These are phyloP conservation scores for Lactifluus volemus DNA, from an alignment of 768 basidiomycete genomes.

Conservation along the genomic window DNA sequence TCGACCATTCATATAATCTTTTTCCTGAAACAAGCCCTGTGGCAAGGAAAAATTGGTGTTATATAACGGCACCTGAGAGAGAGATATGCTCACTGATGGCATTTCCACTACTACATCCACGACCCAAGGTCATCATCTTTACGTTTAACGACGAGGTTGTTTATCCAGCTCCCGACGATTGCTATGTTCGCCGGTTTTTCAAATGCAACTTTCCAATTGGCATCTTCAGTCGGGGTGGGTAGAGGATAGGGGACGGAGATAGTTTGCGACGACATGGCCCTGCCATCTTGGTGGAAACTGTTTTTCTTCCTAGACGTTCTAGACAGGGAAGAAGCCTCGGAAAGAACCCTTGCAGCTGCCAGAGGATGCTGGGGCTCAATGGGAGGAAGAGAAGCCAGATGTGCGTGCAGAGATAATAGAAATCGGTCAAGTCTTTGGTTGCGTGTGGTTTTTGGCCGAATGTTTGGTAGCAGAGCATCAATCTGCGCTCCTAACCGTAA, in stretches of 20 bases:
- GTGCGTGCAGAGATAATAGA: conserved; percentile 57
- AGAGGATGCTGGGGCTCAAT: conserved; percentile 57
- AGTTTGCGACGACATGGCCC: not conserved
- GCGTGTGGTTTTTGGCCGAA: conserved; percentile 54
- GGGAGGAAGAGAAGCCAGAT: conserved; percentile 51
- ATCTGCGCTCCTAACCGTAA: conserved; percentile 37
- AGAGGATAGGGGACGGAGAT: conserved; percentile 60
- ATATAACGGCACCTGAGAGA: not conserved
- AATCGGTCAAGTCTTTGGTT: conserved; percentile 56
- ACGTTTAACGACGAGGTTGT: conserved; percentile 62
- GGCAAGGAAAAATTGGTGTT: not conserved
- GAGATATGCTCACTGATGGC: conserved; percentile 48
- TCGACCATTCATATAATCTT: conserved; percentile 83
- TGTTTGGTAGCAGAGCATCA: conserved; percentile 69
- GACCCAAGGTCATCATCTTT: conserved; percentile 55
- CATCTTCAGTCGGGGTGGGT: conserved; percentile 66
- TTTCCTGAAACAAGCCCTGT: conserved; percentile 84
- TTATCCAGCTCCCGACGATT: conserved; percentile 82
- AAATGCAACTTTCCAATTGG: conserved; percentile 85
- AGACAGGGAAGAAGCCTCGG: conserved; percentile 33
- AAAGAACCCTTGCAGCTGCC: conserved; percentile 46
- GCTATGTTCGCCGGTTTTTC: conserved; percentile 68
- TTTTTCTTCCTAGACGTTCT: not conserved
- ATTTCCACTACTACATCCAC: conserved; percentile 84
- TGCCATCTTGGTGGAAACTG: conserved; percentile 1